Conservation (phyloP, 495 filamentous ascomycete genomes). For the Chaetomium fimeti region DNA sequence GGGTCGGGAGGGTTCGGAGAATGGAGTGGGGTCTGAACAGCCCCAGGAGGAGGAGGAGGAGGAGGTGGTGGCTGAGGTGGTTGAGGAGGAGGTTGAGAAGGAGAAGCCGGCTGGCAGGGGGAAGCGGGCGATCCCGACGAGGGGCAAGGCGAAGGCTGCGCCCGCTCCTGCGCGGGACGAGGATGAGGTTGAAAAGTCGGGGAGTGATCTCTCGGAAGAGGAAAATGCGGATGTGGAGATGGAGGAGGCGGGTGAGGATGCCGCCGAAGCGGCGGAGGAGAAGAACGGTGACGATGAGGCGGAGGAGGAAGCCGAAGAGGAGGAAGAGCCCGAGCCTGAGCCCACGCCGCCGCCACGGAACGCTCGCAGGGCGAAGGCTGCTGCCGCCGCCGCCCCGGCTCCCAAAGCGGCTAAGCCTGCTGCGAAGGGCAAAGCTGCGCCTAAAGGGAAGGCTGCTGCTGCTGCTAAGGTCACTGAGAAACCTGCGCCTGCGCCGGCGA, state of each 20-base stretch:
- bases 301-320: conserved; percentile 24
- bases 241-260: conserved; percentile 26
- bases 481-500: conserved; percentile 2
- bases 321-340: background rate
- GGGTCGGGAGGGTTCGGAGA: conserved; percentile 10
- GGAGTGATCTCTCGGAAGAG: conserved; percentile 21
- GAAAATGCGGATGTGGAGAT: conserved; percentile 32
- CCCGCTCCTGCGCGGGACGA: background rate
- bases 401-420: background rate
- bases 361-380: conserved; percentile 1
- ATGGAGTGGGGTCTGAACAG: conserved; percentile 18
- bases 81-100: background rate
- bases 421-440: conserved; percentile 8
- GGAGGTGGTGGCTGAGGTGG: conserved; percentile 18
- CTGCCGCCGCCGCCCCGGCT: background rate
- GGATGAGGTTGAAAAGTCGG: conserved; percentile 5
- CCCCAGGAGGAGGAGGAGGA: conserved; percentile 14
- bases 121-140: conserved; percentile 20
- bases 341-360: conserved; percentile 1
- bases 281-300: conserved; percentile 21
- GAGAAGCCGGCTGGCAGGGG: background rate
- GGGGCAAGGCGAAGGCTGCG: conserved; percentile 21
- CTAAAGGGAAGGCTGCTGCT: conserved; percentile 18
- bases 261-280: background rate
- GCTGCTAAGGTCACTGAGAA: conserved; percentile 13